Conservation (phyloP, 306 rosid species). For the Casuarina cunninghamiana region DNA sequence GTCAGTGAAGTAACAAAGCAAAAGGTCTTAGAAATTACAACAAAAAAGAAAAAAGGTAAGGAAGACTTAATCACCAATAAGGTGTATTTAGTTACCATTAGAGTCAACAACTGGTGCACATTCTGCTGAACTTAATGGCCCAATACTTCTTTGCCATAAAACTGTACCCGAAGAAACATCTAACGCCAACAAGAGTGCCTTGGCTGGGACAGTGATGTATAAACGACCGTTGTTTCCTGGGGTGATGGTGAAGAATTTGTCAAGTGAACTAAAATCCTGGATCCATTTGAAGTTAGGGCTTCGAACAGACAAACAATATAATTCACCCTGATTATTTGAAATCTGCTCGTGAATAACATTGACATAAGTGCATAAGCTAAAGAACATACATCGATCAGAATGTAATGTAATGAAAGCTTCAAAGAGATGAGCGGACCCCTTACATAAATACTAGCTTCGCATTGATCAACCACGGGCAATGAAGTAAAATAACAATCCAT, state of each 20-base stretch:
- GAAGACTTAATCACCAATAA: not conserved
- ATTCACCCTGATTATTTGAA: conserved; percentile 68
- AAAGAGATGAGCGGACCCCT: conserved; percentile 40
- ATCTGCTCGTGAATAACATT: conserved; percentile 45
- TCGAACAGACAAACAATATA: conserved; percentile 59
- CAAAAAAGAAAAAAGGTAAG: not conserved
- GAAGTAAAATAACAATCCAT: conserved; percentile 63
- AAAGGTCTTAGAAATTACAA: not conserved
- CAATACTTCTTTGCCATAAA: conserved; percentile 71
- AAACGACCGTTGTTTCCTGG: conserved; percentile 79
- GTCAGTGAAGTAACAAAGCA: not conserved
- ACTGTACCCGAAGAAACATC: conserved; percentile 66
- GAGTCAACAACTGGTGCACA: conserved; percentile 66
- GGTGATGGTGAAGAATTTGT: conserved; percentile 51
- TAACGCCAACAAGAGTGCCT: conserved; percentile 62
- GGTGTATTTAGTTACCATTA: conserved; percentile 46
- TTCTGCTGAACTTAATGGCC: conserved; percentile 58
- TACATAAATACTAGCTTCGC: conserved; percentile 81
- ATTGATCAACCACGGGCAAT: conserved; percentile 68
- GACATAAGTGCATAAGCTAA: conserved; percentile 6
- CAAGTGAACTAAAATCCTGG: conserved; percentile 70
- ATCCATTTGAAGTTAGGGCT: conserved; percentile 67
- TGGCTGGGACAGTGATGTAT: conserved; percentile 60
- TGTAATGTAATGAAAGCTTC: not conserved
- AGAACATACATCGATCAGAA: not conserved